Percentiles rank a stretch among this genome's conserved stretches.
These are phyloP conservation scores for Aspergillus sergii DNA, from an alignment of 2,329 filamentous ascomycete genomes.

Conservation along the genomic window DNA sequence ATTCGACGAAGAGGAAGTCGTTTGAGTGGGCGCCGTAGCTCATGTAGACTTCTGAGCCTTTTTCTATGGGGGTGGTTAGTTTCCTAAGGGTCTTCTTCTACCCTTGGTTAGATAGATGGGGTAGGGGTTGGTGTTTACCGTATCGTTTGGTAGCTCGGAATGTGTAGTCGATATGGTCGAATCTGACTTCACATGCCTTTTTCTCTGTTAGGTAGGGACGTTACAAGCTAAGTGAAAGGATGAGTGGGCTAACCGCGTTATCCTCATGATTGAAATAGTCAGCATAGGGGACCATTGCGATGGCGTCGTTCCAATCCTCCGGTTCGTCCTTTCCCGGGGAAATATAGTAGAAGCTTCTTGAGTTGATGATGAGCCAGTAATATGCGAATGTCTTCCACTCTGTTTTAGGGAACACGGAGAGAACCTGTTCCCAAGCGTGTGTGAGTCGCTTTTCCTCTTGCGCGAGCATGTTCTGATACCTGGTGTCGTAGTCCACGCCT, in stretches of 20 bases:
- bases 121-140: constrained; percentile 19
- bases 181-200: constrained; percentile 32
- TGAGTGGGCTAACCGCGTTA: constrained; percentile 31
- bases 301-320: constrained; percentile 40
- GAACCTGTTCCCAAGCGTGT: constrained; percentile 53
- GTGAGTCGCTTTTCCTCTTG: constrained; percentile 59
- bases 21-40: constrained; percentile 43
- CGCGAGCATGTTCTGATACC: constrained; percentile 38
- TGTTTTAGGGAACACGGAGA: constrained; percentile 41
- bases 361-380: constrained; percentile 61
- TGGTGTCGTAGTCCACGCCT: constrained; percentile 31
- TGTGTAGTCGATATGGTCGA: constrained; percentile 28
- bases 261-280: constrained; percentile 47
- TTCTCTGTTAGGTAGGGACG: background rate
- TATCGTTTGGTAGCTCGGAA: constrained; percentile 29
- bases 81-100: background rate
- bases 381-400: constrained; percentile 50
- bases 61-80: constrained; percentile 24
- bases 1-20: constrained; percentile 41
- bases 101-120: background rate
- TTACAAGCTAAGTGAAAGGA: background rate
- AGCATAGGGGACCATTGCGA: constrained; percentile 44
- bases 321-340: constrained; percentile 37
- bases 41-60: constrained; percentile 41
- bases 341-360: constrained; percentile 61